These are phyloP conservation scores for Boletus speciosus DNA, from an alignment of 768 basidiomycete genomes.

Conservation along the genomic window DNA sequence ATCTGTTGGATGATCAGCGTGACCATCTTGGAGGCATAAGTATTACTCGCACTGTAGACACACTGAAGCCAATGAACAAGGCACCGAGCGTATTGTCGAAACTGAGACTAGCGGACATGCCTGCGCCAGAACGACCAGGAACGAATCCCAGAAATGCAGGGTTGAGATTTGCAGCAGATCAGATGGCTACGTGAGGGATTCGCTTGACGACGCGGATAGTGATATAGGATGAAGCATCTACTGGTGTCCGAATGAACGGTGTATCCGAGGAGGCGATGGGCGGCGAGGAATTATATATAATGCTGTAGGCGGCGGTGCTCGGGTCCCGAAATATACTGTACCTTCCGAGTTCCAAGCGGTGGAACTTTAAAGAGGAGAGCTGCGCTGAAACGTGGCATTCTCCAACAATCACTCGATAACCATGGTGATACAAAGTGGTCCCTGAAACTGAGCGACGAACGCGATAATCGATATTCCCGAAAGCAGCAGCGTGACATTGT, in stretches of 20 bases:
- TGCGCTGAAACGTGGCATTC: background rate
- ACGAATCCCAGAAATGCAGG: background rate
- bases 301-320: background rate
- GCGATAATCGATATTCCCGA: background rate
- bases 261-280: slow-evolving; percentile 8
- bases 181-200: background rate
- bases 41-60: slow-evolving; percentile 37
- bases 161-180: background rate
- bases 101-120: slow-evolving; percentile 17
- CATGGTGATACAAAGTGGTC: background rate
- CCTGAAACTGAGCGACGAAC: background rate
- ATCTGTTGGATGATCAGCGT: slow-evolving; percentile 32
- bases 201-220: background rate
- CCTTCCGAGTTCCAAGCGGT: background rate
- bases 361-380: background rate
- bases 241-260: background rate
- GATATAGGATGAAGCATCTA: background rate
- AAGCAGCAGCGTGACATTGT: background rate
- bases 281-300: background rate
- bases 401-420: background rate
- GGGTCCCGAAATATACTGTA: background rate
- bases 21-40: background rate
- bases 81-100: slow-evolving; percentile 57
- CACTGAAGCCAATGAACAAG: slow-evolving; percentile 54
- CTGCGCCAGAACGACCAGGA: slow-evolving; percentile 1